Evolutionary conservation across 495 filamentous ascomycete species (phyloP), one percentile per base, ranked within the genome.

Genomic region (Letharia lupina): DNA sequence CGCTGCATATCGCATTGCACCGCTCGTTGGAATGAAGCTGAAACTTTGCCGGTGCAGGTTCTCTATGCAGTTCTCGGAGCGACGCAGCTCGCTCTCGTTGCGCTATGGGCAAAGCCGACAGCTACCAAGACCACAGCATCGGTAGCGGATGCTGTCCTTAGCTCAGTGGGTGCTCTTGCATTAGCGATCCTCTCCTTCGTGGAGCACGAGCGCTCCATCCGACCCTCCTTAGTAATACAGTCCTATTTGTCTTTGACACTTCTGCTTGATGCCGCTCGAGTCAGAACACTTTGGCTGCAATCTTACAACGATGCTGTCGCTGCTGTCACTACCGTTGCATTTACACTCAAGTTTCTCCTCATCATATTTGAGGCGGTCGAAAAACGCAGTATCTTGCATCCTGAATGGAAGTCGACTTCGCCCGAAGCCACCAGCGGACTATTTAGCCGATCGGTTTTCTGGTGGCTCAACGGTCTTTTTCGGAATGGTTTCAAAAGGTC

Each of bases 371-470:
- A 90, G 66, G 75, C 83, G 0, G 69, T 77, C 7, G 78, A 82
- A 48, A 90, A 90, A 75, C 69, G 78, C 44, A 67, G 70, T 9
- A 69, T 83, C n/a, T 70, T 89, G 7, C 73, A 72, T 15, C 42
- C 73, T 1, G 75, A 77, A 59, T 84, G 77, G 66, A 66, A 66
- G 12, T 65, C 71, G 11, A 77, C 79, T 54, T 81, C 84, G 20
- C 84, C 84, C 0, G 88, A 91, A 67, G 82, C 82, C n/a, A 84
- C 80, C 0, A 79, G 75, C 44, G 79, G 85, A 0, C 75, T 85
- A 16, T 84, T 81, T 63, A 81, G 76, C 64, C 76, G 76, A 18
- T 74, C 71, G 1, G 71, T 84, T 5, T 88, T 86, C 70, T 82
- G 72, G 66, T 89, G 87, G 85, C 73, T 88, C 61, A 86, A 84